Evolutionary conservation across 78 protist genomes (phyloP), one percentile per base, ranked within the genome.

Genomic region (Dictyostelium purpureum): DNA sequence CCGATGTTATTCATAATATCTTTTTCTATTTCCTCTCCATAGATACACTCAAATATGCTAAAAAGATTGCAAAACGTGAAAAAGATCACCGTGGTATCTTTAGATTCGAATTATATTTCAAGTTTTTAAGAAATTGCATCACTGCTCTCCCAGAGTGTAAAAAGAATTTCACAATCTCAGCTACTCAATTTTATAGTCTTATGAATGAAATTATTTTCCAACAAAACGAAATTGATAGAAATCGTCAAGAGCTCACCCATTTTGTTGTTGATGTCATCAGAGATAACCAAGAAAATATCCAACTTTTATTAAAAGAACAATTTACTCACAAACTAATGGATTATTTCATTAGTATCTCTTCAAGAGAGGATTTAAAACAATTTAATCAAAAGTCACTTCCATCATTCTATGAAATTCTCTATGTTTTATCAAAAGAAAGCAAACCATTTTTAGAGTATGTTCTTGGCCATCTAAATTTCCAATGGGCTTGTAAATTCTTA

Each of bases 361-460:
- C 79, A 24, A 83, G 43, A 43, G 90, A 83, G 16, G 90, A 83
- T n/a, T 83, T 83, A 38, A 83, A 54, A 43, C 65, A 69, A 38
- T 83, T 70, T 57, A 83, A 83, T 47, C 80, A 67, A 83, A 83
- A 71, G 40, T 83, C 90, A 24, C 35, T 83, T 7, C 90, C 90
- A 24, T 38, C 33, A 21, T 71, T 83, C 73, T 83, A 83, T 47
- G 79, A 71, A 19, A 24, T 83, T 9, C 26, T 83, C 47, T 83
- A 37, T 16, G 16, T 37, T 7, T 18, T 83, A n/a, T n/a, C 73
- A 11, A 21, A 74, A 19, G 49, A 52, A 16, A 56, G 33, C 7
- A 42, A n/a, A 12, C 66, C 40, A 10, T 70, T 70, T 57, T 49
- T 71, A 12, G 45, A 67, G 0, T 56, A 37, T 47, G 90, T 83